Evolutionary conservation across 352 stramenopile species (phyloP).

Genomic region (Phytopythium sindhum): DNA sequence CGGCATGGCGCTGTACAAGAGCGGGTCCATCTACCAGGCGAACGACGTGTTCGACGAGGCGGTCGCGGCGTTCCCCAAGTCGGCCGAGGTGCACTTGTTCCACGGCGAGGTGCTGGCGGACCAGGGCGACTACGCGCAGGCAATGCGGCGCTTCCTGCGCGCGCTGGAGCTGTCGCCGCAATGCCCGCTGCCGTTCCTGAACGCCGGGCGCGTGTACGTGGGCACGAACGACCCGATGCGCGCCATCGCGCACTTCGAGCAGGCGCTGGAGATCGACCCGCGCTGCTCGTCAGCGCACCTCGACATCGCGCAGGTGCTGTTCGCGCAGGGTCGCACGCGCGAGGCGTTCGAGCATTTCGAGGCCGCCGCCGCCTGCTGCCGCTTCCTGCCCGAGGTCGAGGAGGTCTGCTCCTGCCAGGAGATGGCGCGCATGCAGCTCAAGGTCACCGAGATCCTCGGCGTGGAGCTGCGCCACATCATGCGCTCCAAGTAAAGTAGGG

Average conservation of each 20-base stretch:
- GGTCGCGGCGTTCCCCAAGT: slow-evolving; percentile 56
- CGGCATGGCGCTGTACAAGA: slow-evolving; percentile 86
- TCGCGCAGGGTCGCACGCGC: slow-evolving; percentile 66
- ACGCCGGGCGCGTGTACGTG: slow-evolving; percentile 79
- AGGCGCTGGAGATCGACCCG: slow-evolving; percentile 71
- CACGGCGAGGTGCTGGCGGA: slow-evolving; percentile 80
- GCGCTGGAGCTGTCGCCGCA: slow-evolving; percentile 70
- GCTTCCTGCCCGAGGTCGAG: slow-evolving; percentile 81
- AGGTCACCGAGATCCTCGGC: slow-evolving; percentile 80
- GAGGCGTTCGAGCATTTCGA: slow-evolving; percentile 81
- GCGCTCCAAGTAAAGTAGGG: slow-evolving; percentile 51
- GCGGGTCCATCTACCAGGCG: slow-evolving; percentile 74
- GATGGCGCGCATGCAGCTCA: slow-evolving; percentile 85
- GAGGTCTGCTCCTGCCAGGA: slow-evolving; percentile 71
- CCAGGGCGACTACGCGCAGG: slow-evolving; percentile 76
- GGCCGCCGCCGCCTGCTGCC: slow-evolving; percentile 59
- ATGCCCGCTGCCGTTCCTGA: slow-evolving; percentile 81
- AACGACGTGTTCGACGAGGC: slow-evolving; percentile 81
- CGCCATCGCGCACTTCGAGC: slow-evolving; percentile 78
- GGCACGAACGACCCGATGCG: slow-evolving; percentile 77
- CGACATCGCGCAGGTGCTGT: slow-evolving; percentile 84
- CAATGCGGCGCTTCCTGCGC: slow-evolving; percentile 75
- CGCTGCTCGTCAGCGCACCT: slow-evolving; percentile 79
- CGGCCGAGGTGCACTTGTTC: slow-evolving; percentile 77
- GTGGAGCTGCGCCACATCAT: slow-evolving; percentile 86